Evolutionary conservation across 2,329 filamentous ascomycete genomes (phyloP).

Genomic region (Hymenoscyphus albidus): DNA sequence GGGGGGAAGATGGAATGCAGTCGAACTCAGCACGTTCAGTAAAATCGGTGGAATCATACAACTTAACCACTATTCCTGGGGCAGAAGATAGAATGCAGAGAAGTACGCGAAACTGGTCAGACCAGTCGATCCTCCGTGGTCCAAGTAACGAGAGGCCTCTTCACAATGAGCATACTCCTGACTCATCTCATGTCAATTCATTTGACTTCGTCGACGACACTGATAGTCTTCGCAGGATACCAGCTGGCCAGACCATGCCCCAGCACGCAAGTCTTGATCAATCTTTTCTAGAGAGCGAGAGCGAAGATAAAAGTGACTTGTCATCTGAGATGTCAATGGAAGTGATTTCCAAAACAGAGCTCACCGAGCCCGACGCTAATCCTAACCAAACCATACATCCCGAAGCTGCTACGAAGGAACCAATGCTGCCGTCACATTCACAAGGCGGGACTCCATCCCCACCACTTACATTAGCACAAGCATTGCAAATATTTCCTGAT

Average conservation of each 20-base stretch:
- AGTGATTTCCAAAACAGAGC: constrained; percentile 36
- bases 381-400: constrained; percentile 29
- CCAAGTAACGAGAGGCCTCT: constrained; percentile 40
- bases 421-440: constrained; percentile 27
- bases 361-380: constrained; percentile 29
- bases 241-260: constrained; percentile 20
- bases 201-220: constrained; percentile 54
- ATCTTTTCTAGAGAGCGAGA: constrained; percentile 33
- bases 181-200: constrained; percentile 41
- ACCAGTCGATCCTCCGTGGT: constrained; percentile 51
- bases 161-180: constrained; percentile 26
- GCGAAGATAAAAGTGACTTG: constrained; percentile 48
- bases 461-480: constrained; percentile 47
- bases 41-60: no score
- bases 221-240: constrained; percentile 41
- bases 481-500: constrained; percentile 43
- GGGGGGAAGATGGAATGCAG: constrained; percentile 47
- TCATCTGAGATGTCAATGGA: constrained; percentile 61
- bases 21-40: no score
- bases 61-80: constrained; percentile 23
- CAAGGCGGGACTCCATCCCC: constrained; percentile 41
- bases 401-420: constrained; percentile 28
- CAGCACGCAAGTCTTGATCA: constrained; percentile 33
- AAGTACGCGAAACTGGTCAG: constrained; percentile 48
- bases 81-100: constrained; percentile 48